These are phyloP conservation scores for Phialophora expanda DNA, from an alignment of 2,329 filamentous ascomycete species.

Conservation along the genomic window DNA sequence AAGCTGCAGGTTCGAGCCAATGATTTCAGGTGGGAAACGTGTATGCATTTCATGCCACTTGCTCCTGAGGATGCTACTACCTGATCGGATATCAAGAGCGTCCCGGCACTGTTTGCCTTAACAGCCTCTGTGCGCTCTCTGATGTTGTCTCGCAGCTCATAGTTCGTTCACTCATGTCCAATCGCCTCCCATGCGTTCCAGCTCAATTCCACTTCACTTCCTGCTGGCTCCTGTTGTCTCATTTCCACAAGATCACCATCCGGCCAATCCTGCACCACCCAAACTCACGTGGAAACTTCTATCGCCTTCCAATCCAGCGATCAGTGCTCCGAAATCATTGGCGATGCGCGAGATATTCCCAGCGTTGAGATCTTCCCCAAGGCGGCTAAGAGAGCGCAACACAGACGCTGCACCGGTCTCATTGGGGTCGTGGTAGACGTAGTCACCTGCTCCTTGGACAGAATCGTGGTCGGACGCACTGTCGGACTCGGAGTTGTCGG, in stretches of 20 bases:
- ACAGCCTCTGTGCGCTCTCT: background rate
- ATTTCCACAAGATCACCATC: background rate
- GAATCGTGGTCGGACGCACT: background rate
- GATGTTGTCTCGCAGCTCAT: background rate
- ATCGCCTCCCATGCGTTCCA: background rate
- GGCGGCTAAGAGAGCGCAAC: slow-evolving; percentile 6
- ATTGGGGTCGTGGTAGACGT: background rate
- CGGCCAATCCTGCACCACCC: background rate
- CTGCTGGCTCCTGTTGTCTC: background rate
- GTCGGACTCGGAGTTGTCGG: background rate
- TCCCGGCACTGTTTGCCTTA: background rate
- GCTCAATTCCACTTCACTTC: background rate
- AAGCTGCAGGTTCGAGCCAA: background rate
- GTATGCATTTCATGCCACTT: background rate
- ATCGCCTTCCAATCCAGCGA: slow-evolving; percentile 9
- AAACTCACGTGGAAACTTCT: background rate
- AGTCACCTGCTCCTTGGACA: background rate
- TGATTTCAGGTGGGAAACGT: background rate
- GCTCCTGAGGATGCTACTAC: background rate
- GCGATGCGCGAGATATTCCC: background rate
- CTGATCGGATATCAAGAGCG: background rate
- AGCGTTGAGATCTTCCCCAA: slow-evolving; percentile 5
- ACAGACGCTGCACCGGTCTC: slow-evolving; percentile 13
- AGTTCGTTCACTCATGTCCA: background rate
- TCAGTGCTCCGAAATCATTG: slow-evolving; percentile 9